Base-by-base conservation (phyloP, 441 rosid genomes). In the Erodium texanum region DNA sequence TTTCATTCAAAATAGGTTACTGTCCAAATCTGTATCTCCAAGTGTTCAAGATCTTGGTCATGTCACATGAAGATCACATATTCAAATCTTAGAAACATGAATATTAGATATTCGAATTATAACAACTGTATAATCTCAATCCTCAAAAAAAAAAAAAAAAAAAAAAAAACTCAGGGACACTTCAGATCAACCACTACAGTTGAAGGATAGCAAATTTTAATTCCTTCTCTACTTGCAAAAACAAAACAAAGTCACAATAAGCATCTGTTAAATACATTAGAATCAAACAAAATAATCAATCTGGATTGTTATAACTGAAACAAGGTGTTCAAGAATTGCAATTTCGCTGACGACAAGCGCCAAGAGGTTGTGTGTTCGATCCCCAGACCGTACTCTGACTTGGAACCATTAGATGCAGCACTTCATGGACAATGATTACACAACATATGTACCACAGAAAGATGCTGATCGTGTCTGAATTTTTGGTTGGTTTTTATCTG, bases 231-330 rank as follows among this genome's bases (percentile, higher is more conserved):
- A 63, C 41, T 63, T 24, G 22, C 27, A 63, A 63, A 63, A 3
- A 63, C 19, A 63, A 63, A 2, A 36, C 41, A 62, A 32, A 70
- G 74, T 70, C 71, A 77, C 73, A 68, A 73, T 68, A 45, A 68
- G 22, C 12, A 59, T 59, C 9, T 32, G 22, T 63, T 73, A 68
- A 70, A 69, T 78, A 62, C 76, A 75, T 7, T 43, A 71, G 43
- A 23, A 74, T 73, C 34, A 56, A 66, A 63, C 66, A 80, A 76
- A 59, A 59, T 24, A 11, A 59, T 67, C 64, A 59, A 78, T 66
- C 73, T 65, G 7, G 16, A 54, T 36, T 65, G 67, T 52, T 48
- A 36, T 64, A 68, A 58, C 24, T 48, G 61, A 24, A 50, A 67
- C 27, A 59, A 59, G 24, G 32, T 59, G 64, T 59, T 59, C 24